Conservation (phyloP, 768 basidiomycete species). For the Omphalotus guepiniiformis region DNA sequence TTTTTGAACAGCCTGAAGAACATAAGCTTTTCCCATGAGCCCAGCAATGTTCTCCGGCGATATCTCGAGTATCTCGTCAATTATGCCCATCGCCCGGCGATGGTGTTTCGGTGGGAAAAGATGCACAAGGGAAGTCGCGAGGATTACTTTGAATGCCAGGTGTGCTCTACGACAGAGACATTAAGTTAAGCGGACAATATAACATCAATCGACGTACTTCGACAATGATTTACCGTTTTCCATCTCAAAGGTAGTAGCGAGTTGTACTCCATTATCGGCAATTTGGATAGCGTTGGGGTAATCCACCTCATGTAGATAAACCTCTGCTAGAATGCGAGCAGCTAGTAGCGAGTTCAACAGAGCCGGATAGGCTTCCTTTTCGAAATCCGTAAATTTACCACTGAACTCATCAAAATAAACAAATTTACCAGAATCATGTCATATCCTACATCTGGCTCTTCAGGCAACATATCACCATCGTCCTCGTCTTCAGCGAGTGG, state of each 20-base stretch:
- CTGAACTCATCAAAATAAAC: neutral
- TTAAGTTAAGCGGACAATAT: neutral
- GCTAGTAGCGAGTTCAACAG: slow-evolving; percentile 60
- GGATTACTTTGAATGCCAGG: slow-evolving; percentile 63
- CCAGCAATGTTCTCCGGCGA: slow-evolving; percentile 61
- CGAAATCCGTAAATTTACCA: slow-evolving; percentile 8
- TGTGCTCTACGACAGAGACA: slow-evolving; percentile 41
- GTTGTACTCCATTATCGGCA: slow-evolving; percentile 65
- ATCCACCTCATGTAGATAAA: slow-evolving; percentile 68
- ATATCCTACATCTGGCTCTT: slow-evolving; percentile 50
- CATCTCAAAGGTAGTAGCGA: slow-evolving; percentile 48
- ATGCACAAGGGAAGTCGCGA: slow-evolving; percentile 79
- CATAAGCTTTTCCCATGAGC: slow-evolving; percentile 72
- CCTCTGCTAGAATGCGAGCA: slow-evolving; percentile 57
- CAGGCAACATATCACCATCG: slow-evolving; percentile 25
- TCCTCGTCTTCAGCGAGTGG: slow-evolving; percentile 38
- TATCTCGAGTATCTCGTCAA: slow-evolving; percentile 64
- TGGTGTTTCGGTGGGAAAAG: slow-evolving; percentile 91
- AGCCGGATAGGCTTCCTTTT: slow-evolving; percentile 50
- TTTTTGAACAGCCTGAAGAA: slow-evolving; percentile 56
- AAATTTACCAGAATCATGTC: slow-evolving; percentile 56
- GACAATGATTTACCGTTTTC: slow-evolving; percentile 52
- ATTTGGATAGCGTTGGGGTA: slow-evolving; percentile 67
- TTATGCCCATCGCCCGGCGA: slow-evolving; percentile 63
- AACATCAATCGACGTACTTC: slow-evolving; percentile 32